Base-by-base conservation (phyloP, 1,139 yeast genomes). In the Diutina catenulata region DNA sequence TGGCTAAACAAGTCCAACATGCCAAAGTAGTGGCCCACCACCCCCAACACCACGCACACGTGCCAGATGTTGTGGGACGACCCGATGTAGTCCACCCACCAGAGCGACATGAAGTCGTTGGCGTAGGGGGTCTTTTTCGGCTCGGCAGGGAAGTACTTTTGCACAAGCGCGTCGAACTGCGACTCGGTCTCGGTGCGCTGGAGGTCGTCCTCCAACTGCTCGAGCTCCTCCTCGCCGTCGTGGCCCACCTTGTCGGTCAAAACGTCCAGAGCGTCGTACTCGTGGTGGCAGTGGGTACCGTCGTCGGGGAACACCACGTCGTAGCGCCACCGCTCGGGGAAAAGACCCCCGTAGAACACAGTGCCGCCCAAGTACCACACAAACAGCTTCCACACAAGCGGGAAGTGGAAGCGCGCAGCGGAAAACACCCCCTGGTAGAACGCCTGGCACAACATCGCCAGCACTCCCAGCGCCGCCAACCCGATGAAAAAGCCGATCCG, bases 41-140 rank as follows among this genome's bases (percentile, higher is more conserved):
- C 76, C 2, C 98, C 98, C 28, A 82, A 69, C 28, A 91, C 73
- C 32, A 91, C 98, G 53, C 83, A 84, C 14, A 86, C 56, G 58
- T 91, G 98, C 98, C 98, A 91, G 26, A 91, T 62, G 51, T 86
- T 87, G 57, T 91, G 98, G 38, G 95, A 84, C 27, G 76, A 70
- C 43, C 78, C 66, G 22, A 70, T 57, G 54, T 80, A 81, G 49
- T 81, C 93, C 8, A 79, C 80, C 91, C 95, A 87, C 93, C 80
- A 91, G 51, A 77, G 67, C 23, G 83, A 80, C 49, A 64, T 60
- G 56, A 77, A 77, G 46, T 60, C 75, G 26, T 56, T 53, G 32
- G 57, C 56, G 45, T 64, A 60, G 6, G 67, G 64, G 1, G 78
- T 67, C 19, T 48, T 45, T 0, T 51, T 53, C 3, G 84, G 86